Evolutionary conservation across 192 early-diverging fungal species (phyloP).

Genomic region (Rhizophagus prolifer): DNA sequence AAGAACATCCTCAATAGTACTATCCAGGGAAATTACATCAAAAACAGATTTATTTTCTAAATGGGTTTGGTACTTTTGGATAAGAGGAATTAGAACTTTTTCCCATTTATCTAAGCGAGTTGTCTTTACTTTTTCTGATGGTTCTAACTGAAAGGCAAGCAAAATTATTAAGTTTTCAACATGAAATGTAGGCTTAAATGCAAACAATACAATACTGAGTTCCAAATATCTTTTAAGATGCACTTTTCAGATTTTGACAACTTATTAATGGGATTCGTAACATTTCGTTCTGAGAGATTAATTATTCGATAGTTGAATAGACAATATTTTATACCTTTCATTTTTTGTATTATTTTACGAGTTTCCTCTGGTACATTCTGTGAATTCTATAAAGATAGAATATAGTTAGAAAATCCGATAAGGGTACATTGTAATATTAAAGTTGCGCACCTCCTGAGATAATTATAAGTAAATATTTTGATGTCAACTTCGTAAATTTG

Average conservation of each 20-base stretch:
- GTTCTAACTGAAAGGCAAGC: conserved; percentile 23
- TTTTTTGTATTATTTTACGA: conserved; percentile 16
- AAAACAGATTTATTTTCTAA: conserved; percentile 26
- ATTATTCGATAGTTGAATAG: conserved; percentile 17
- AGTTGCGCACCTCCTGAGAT: conserved; percentile 7
- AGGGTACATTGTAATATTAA: background rate
- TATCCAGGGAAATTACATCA: conserved; percentile 25
- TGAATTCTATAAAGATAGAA: conserved; percentile 20
- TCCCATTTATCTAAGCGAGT: conserved; percentile 17
- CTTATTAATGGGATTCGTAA: conserved; percentile 21
- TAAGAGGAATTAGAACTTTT: conserved; percentile 22
- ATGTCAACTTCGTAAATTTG: conserved; percentile 3
- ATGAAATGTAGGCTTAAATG: conserved; percentile 10
- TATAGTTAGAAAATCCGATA: conserved; percentile 1
- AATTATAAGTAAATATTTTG: conserved; percentile 7
- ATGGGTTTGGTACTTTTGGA: conserved; percentile 27
- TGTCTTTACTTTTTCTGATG: conserved; percentile 12
- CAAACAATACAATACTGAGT: conserved; percentile 18
- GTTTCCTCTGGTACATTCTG: conserved; percentile 6
- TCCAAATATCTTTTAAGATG: conserved; percentile 25
- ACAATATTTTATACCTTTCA: background rate
- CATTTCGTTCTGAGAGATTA: conserved; percentile 21
- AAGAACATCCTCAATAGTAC: conserved; percentile 16
- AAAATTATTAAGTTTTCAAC: conserved; percentile 26
- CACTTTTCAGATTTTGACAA: conserved; percentile 16